These are phyloP conservation scores for Arabis hirsuta DNA, from an alignment of 345 rosid genomes.

Conservation along the genomic window DNA sequence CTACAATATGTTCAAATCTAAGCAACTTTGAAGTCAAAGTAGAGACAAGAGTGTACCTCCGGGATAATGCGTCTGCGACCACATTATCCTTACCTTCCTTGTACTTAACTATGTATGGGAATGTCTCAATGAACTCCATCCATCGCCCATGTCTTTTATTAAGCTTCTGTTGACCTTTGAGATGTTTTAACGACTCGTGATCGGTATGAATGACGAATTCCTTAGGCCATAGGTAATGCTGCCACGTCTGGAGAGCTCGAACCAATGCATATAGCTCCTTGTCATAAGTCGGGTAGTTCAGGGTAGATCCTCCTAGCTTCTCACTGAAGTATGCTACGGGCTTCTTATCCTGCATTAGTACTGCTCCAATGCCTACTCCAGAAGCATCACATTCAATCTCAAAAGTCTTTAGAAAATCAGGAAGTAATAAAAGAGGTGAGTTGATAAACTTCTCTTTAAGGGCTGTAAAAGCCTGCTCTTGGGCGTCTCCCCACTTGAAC, in stretches of 20 bases:
- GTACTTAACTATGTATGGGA: neutral
- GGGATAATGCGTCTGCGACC: neutral
- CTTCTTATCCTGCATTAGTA: neutral
- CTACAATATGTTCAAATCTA: neutral
- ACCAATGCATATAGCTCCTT: neutral
- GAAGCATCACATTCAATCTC: neutral
- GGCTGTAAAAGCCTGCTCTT: neutral
- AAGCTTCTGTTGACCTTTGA: neutral
- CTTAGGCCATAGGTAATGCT: neutral
- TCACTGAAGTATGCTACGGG: neutral
- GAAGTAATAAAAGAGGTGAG: neutral
- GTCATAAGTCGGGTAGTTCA: neutral
- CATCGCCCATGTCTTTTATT: neutral
- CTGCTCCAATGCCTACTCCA: neutral
- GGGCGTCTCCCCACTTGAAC: neutral
- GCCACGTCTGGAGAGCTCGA: neutral
- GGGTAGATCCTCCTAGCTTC: neutral
- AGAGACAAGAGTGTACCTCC: neutral
- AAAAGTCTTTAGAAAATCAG: neutral
- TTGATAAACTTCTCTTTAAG: neutral
- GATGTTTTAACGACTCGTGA: neutral
- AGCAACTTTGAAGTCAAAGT: neutral
- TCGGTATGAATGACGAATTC: neutral
- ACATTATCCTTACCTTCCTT: slow-evolving; percentile 10
- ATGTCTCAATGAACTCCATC: neutral